These are phyloP conservation scores for Apiospora aurea DNA, from an alignment of 2,329 filamentous ascomycete species.

Conservation along the genomic window DNA sequence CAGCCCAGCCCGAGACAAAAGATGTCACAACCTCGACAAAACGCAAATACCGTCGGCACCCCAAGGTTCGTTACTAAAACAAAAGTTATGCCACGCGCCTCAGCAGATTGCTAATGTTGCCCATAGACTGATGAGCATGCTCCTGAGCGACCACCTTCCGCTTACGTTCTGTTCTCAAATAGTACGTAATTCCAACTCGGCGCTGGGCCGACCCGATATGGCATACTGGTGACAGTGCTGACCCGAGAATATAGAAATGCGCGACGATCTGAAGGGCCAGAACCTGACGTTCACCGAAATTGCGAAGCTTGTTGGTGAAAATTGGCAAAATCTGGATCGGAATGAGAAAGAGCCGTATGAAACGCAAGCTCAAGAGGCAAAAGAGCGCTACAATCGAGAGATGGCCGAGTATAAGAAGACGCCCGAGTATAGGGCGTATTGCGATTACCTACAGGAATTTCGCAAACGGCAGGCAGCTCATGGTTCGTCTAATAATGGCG, in stretches of 20 bases:
- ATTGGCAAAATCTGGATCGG: constrained; percentile 76
- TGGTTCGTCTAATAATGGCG: constrained; percentile 32
- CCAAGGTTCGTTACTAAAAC: constrained; percentile 64
- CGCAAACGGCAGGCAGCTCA: constrained; percentile 72
- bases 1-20: constrained; percentile 50
- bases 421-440: constrained; percentile 70
- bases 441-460: constrained; percentile 78
- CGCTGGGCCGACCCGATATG: neutral
- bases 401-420: constrained; percentile 82
- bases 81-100: constrained; percentile 26
- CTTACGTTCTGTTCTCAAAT: constrained; percentile 87
- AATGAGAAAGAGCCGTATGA: constrained; percentile 76
- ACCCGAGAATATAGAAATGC: constrained; percentile 63
- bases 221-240: neutral
- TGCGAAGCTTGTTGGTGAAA: constrained; percentile 81
- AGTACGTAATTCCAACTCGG: constrained; percentile 58
- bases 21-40: constrained; percentile 60
- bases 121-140: constrained; percentile 77
- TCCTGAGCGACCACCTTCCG: constrained; percentile 80
- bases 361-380: constrained; percentile 73
- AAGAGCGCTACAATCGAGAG: constrained; percentile 79
- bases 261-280: constrained; percentile 78
- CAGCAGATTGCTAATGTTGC: neutral
- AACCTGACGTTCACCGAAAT: constrained; percentile 84
- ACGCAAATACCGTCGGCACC: constrained; percentile 79